Percentiles rank a stretch among this genome's conserved stretches.
Conservation (phyloP, 2,329 filamentous ascomycete species). For the Aspergillus niger region DNA sequence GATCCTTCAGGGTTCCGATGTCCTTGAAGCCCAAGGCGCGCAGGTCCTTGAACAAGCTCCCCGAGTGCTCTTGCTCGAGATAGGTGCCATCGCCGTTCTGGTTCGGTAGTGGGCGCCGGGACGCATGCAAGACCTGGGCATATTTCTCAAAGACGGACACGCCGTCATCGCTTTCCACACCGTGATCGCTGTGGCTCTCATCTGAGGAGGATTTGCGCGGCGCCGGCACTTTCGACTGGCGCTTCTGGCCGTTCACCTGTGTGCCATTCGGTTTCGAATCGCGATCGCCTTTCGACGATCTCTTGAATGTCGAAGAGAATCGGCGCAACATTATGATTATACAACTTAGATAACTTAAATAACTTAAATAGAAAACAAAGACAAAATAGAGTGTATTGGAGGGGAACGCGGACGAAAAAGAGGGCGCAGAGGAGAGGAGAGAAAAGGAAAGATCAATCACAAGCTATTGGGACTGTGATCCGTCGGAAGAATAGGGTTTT, state of each 20-base stretch:
- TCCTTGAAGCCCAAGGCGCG: slow-evolving; percentile 60
- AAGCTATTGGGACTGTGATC: slow-evolving; percentile 1
- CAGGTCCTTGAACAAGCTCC: slow-evolving; percentile 59
- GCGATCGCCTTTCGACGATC: slow-evolving; percentile 36
- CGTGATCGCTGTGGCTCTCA: slow-evolving; percentile 25
- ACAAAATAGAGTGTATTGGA: slow-evolving; percentile 1
- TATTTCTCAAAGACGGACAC: slow-evolving; percentile 47
- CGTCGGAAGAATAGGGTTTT: slow-evolving; percentile 9
- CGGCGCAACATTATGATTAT: slow-evolving; percentile 42
- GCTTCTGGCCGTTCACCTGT: slow-evolving; percentile 33
- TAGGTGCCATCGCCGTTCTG: slow-evolving; percentile 67
- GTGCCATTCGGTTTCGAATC: slow-evolving; percentile 35
- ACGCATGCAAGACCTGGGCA: slow-evolving; percentile 54
- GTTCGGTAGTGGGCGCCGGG: slow-evolving; percentile 63
- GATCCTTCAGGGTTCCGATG: slow-evolving; percentile 61
- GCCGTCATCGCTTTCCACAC: slow-evolving; percentile 44
- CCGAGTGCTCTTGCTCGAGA: slow-evolving; percentile 52
- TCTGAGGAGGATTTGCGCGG: slow-evolving; percentile 28
- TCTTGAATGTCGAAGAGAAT: slow-evolving; percentile 44
- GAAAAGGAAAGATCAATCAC: slow-evolving; percentile 16
- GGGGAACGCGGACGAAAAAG: background rate
- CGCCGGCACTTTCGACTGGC: slow-evolving; percentile 35
- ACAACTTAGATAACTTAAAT: background rate
- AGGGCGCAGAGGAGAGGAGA: background rate
- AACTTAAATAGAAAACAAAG: background rate